Base-by-base conservation (phyloP, 768 basidiomycete genomes). In the Boletus pseudo-olivaceus region DNA sequence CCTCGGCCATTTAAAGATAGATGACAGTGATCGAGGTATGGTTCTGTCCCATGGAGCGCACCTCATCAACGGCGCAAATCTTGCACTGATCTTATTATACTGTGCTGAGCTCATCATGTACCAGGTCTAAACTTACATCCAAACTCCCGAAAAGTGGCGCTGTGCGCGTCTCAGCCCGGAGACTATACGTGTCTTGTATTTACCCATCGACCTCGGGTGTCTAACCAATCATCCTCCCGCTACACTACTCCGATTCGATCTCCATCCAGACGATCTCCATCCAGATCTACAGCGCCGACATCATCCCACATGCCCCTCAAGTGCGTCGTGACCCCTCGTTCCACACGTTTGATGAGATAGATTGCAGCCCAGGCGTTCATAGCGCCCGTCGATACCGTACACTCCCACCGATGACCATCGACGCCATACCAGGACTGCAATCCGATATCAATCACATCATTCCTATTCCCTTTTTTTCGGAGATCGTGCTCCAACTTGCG, bases 311-410 rank as follows among this genome's bases (percentile, higher is more conserved):
- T 7, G n/a, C 35, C 49, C 52, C 60, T 51, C 63, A 63, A 62
- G 48, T 63, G 62, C 63, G 62, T 51, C 56, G 32, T 34, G 59
- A 62, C 59, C 48, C 55, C 37, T 39, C 47, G 48, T 57, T 64
- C 15, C 63, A 55, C 56, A 47, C 52, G 56, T 62, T 48, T 57
- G 49, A 53, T 47, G 40, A 11, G 33, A 38, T 34, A 19, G 8
- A 51, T 59, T 20, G 8, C 12, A 42, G 27, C 47, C 40, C 23
- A 27, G 20, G 53, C 52, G 47, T 52, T 63, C 64, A 64, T 64
- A 52, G 43, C 57, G 48, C 64, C 47, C 46, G 26, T 37, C 35
- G 6, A 41, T 38, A 38, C 26, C 40, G 7, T 49, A 37, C 20
- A 7, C 47, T 53, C 49, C 47, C 61, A 56, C 55, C 50, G 33